Conservation (phyloP, 305 asterid genomes). For the Rubia tinctorum region DNA sequence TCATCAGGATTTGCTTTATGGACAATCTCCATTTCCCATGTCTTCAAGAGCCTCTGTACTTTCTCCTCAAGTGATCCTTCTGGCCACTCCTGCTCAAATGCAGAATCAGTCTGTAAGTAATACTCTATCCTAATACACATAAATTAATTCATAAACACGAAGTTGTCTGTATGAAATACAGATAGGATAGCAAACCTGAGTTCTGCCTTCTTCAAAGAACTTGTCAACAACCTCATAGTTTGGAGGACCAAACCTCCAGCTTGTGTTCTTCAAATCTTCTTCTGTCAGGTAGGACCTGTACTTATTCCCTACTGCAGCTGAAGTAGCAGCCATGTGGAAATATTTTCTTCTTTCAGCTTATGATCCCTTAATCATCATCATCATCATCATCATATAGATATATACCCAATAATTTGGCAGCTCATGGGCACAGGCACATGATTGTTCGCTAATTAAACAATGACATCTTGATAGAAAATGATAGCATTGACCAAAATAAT, state of each 20-base stretch:
- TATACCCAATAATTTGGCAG: neutral
- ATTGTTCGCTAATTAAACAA: too few species aligned
- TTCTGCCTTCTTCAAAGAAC: constrained; percentile 74
- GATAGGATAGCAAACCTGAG: constrained; percentile 35
- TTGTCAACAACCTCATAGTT: constrained; percentile 62
- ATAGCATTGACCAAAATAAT: too few species aligned
- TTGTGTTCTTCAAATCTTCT: constrained; percentile 29
- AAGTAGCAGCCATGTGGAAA: neutral
- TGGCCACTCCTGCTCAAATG: constrained; percentile 49
- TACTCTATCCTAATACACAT: too few species aligned
- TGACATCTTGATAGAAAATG: too few species aligned
- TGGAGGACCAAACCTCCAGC: constrained; percentile 65
- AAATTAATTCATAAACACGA: neutral
- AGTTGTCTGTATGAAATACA: neutral
- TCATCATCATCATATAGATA: too few species aligned
- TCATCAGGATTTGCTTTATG: constrained; percentile 58
- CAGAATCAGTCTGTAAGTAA: too few species aligned
- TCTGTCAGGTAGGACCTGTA: constrained; percentile 1
- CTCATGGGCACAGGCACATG: too few species aligned
- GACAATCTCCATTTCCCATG: constrained; percentile 81
- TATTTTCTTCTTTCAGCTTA: neutral
- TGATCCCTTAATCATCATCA: too few species aligned
- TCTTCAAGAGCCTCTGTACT: constrained; percentile 67
- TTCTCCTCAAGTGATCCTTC: constrained; percentile 61
- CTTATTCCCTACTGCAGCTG: neutral